Evolutionary conservation across 768 basidiomycete species (phyloP), one percentile per base, ranked within the genome.

Genomic region (Calocybe cyanea): DNA sequence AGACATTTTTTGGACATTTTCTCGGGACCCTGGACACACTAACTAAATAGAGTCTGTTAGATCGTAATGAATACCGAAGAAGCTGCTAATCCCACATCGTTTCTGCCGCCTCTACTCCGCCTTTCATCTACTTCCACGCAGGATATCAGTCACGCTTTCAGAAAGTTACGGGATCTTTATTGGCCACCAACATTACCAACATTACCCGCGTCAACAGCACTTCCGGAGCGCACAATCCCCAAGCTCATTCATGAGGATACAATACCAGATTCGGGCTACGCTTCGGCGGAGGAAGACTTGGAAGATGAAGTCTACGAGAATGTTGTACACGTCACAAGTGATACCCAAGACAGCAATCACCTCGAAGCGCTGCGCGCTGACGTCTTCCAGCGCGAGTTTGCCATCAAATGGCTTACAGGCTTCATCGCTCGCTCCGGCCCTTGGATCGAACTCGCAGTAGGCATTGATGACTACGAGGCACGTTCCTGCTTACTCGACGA

Each of bases 201-300:
- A 34, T 58, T 61, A 18, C 56, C 62, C 20, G 17, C 13, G 17
- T 5, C 17, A 7, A 54, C 69, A 35, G 44, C 54, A 20, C 50
- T 63, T 30, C 65, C 58, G 40, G 58, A 54, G 43, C 61, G 56
- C 52, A 59, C 38, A 13, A 46, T 60, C 33, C 48, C 50, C 8
- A 62, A 61, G 58, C 43, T 64, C 41, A 60, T 69, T 19, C 71
- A 71, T 45, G 72, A 74, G 41, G 63, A 58, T 7, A 65, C 65
- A 14, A 70, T 78, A 2, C 80, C 81, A 1, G 86, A 90, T 62
- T 88, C 86, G 9, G 87, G 87, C 28, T 89, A 89, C 52, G 87
- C 84, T 4, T 86, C 85, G 32, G 83, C 81, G 19, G 82, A 81
- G 41, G 81, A 79, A 39, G 80, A 81, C 0, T 77, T 76, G 0